Evolutionary conservation across 139 green algal species (phyloP), one percentile per base, ranked within the genome.

Genomic region (Mesotaenium endlicherianum): DNA sequence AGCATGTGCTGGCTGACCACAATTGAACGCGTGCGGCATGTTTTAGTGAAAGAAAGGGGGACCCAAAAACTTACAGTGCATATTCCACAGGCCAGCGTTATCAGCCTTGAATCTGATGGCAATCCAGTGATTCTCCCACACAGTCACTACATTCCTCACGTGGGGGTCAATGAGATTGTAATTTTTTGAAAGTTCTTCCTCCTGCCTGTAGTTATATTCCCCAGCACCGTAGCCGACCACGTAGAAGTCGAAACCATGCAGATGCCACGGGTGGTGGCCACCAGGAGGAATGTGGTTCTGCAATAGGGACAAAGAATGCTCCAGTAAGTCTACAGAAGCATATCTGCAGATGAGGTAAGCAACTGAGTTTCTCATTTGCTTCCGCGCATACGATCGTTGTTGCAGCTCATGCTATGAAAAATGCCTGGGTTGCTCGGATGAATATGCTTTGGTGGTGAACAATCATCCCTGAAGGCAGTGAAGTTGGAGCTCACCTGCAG

Each of bases 211-310:
- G 60, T 72, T 72, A 38, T 72, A 72, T 38, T n/a, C 60, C 11
- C 60, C 60, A 8, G 6, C 17, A 6, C 60, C 60, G 11, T 40
- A 72, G 8, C 60, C 60, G 5, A 72, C 11, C 8, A 72, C 60
- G 60, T 72, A 72, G 11, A 72, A 72, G 60, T 72, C 11, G 11
- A 40, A 14, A 6, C 60, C 60, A 11, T 72, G 60, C 60, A 72
- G 43, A 72, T 72, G 60, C 6, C 5, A 72, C 8, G 60, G 60
- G 11, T 72, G 60, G 60, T 72, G 50, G 20, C 53, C 53, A 64
- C 26, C 26, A 64, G 53, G 53, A 34, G 20, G 53, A 64, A 64
- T 64, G 50, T 64, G 26, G 26, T 64, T 64, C 50, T 64, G 50
- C 50, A 20, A 64, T n/a, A n/a, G n/a, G n/a, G n/a, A n/a, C n/a